These are phyloP conservation scores for Imleria badia DNA, from an alignment of 768 basidiomycete species.

Conservation along the genomic window DNA sequence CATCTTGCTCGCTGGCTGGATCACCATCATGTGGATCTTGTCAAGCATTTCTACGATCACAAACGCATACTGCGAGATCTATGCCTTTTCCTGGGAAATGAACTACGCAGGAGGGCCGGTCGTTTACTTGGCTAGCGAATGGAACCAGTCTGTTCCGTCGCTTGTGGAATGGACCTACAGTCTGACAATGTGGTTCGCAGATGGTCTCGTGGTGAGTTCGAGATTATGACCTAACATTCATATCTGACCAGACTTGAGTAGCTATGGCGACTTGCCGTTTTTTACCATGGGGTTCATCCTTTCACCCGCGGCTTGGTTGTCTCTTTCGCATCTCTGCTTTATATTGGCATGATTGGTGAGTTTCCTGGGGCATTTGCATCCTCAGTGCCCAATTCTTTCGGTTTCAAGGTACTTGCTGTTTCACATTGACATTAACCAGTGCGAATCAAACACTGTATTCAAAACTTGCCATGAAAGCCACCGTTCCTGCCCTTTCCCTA, in stretches of 20 bases:
- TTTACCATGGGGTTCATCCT: neutral
- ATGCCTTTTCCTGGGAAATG: neutral
- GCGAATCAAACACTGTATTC: neutral
- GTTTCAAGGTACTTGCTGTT: neutral
- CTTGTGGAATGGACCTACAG: neutral
- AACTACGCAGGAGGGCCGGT: conserved; percentile 1
- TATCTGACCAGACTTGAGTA: neutral
- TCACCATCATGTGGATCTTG: neutral
- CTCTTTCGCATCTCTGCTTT: neutral
- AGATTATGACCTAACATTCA: neutral
- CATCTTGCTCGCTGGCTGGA: neutral
- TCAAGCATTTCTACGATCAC: neutral
- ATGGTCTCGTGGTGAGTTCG: neutral
- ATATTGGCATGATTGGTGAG: neutral
- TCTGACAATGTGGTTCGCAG: neutral
- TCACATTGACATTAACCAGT: neutral
- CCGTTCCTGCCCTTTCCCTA: neutral
- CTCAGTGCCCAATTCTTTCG: neutral
- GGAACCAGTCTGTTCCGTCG: neutral
- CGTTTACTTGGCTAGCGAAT: neutral
- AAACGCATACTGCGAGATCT: neutral
- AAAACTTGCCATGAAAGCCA: neutral
- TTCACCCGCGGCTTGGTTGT: neutral
- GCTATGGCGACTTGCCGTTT: neutral
- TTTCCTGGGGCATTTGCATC: neutral